Percentiles rank a stretch among this genome's conserved stretches.
phyloP scores from a whole-genome alignment of 768 basidiomycete genomes.

The Termitomyces sp. region DNA sequence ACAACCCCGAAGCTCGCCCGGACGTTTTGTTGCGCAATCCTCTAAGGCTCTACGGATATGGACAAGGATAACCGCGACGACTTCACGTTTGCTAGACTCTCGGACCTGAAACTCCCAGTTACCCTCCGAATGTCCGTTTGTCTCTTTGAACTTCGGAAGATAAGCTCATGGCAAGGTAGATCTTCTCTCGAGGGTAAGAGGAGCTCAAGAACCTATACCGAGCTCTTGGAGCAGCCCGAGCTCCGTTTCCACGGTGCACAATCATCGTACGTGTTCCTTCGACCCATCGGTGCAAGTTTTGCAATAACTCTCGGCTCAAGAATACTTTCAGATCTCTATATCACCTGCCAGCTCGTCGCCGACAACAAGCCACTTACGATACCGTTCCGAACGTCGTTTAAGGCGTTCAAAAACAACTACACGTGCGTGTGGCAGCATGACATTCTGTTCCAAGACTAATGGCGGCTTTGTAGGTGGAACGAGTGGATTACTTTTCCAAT shows the following conservation, averaged over 20 bases:
- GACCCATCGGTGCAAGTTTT: constrained; percentile 14
- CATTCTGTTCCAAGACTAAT: not conserved
- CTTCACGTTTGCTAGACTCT: constrained; percentile 89
- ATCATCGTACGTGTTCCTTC: constrained; percentile 52
- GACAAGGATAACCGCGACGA: constrained; percentile 72
- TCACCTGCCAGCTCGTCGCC: constrained; percentile 87
- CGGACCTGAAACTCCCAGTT: constrained; percentile 83
- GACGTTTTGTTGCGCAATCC: not conserved
- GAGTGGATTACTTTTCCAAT: constrained; percentile 93
- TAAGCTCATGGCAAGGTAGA: constrained; percentile 32
- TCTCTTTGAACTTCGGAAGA: not conserved
- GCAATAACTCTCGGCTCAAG: constrained; percentile 44
- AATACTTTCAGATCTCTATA: constrained; percentile 87
- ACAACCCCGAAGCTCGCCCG: not conserved
- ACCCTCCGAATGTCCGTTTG: constrained; percentile 75
- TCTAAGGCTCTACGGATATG: constrained; percentile 24
- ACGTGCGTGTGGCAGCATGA: constrained; percentile 44
- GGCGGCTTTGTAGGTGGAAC: constrained; percentile 59
- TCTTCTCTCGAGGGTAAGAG: constrained; percentile 85
- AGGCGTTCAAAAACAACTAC: constrained; percentile 83
- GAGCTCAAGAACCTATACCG: constrained; percentile 67
- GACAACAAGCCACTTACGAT: constrained; percentile 94
- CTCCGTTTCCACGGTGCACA: constrained; percentile 82
- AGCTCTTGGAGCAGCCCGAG: constrained; percentile 81
- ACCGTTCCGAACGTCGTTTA: constrained; percentile 89